Evolutionary conservation across 139 green algal species (phyloP), one percentile per base, ranked within the genome.

Genomic region (Astrephomene gubernaculifera): DNA sequence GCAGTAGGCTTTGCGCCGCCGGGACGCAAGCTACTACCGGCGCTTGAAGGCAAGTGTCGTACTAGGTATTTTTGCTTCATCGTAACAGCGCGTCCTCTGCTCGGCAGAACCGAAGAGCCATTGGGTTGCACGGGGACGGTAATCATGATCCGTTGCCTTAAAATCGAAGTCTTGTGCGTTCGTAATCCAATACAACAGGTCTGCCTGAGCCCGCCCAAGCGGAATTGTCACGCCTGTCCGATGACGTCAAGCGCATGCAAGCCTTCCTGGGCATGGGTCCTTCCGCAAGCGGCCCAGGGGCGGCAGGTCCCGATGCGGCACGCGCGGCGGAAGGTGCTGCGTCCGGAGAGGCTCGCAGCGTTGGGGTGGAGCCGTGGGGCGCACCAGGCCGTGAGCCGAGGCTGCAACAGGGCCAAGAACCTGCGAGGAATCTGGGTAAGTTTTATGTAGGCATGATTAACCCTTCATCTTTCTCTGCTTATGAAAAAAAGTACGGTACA

Each of bases 211-310:
- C 73, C 22, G 52, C 53, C 8, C 52, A 69, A 27, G 21, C 45
- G 6, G 78, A 84, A 63, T 43, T 84, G 43, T 43, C 31, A 2
- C 41, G 45, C 10, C 14, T 84, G 33, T 31, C 31, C 29, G 78
- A 84, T 43, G 78, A 84, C 8, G 22, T 84, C n/a, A 68, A 68
- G 54, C 38, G 57, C 6, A 29, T 82, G 17, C 78, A 84, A 22
- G 38, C 61, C 43, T 84, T 75, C 78, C 41, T 84, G 43, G 61
- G 61, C 43, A 74, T 84, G 78, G 12, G 6, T 7, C 78, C 61
- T 6, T 27, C 78, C 4, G 41, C 1, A 10, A 24, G 3, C 4
- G 31, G 4, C 29, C 6, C 63, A 9, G 29, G 24, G n/a, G 63
- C 63, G 63, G 6, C 7, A 6, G 31, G 57, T n/a, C 29, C 10